phyloP scores from a whole-genome alignment of 148 eudicot genomes.

The Camellia japonica region DNA sequence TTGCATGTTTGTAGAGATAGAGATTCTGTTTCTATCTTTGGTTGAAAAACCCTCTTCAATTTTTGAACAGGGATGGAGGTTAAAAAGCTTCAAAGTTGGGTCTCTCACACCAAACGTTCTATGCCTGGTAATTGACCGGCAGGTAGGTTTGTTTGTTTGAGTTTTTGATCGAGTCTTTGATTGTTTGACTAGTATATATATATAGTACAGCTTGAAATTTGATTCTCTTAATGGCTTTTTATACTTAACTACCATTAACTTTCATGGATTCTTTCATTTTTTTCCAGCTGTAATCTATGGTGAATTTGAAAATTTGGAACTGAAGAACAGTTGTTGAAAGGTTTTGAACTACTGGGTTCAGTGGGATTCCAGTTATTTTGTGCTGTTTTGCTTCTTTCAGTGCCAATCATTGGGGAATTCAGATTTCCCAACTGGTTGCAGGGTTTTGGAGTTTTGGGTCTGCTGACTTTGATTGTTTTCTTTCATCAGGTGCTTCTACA shows the following conservation, averaged over 20 bases:
- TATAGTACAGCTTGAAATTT: slow-evolving; percentile 6
- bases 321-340: neutral
- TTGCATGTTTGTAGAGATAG: neutral
- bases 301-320: neutral
- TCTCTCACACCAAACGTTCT: slow-evolving; percentile 11
- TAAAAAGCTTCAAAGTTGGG: neutral
- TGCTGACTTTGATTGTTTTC: neutral
- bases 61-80: neutral
- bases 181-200: neutral
- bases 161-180: too few relatives aligned
- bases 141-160: slow-evolving; percentile 7
- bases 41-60: neutral
- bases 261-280: neutral
- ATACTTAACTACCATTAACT: neutral
- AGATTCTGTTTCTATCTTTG: neutral
- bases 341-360: neutral
- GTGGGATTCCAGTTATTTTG: neutral
- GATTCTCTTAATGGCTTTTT: neutral
- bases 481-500: neutral
- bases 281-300: neutral
- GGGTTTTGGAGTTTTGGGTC: neutral
- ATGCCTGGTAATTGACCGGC: slow-evolving; percentile 1
- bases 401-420: neutral
- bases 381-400: neutral
- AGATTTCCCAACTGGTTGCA: neutral